Conservation (phyloP, 805 yeast species). For the Cyberlindnera subsufficiens region DNA sequence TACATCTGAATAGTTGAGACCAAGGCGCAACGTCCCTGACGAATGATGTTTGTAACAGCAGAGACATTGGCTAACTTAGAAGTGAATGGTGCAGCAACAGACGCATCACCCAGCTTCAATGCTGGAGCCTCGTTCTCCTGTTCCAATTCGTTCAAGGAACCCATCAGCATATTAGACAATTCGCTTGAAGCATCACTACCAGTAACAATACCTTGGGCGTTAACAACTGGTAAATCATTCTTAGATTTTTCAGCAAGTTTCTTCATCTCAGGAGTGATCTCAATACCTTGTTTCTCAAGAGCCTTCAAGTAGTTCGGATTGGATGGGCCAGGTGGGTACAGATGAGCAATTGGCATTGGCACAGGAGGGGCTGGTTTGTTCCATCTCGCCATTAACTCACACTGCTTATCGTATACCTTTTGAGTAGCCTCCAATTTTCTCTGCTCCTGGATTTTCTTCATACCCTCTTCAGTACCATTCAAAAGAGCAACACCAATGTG, state of each 20-base stretch:
- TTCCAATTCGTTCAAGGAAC: constrained; percentile 46
- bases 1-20: constrained; percentile 98
- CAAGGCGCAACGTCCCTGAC: constrained; percentile 97
- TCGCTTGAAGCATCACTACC: constrained; percentile 33
- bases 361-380: constrained; percentile 76
- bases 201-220: constrained; percentile 23
- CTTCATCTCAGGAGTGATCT: constrained; percentile 68
- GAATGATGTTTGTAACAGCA: constrained; percentile 86
- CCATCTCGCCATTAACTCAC: constrained; percentile 75
- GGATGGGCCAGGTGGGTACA: constrained; percentile 91
- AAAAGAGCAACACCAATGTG: constrained; percentile 97
- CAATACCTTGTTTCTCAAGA: constrained; percentile 77
- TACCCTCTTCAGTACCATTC: constrained; percentile 92
- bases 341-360: constrained; percentile 84
- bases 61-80: constrained; percentile 89
- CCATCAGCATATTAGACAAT: constrained; percentile 62
- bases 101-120: constrained; percentile 94
- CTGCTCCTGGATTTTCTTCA: constrained; percentile 83
- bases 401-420: constrained; percentile 78
- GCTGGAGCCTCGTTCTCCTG: constrained; percentile 82
- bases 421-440: constrained; percentile 59
- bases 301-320: constrained; percentile 88
- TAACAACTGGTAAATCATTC: constrained; percentile 27
- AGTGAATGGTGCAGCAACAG: constrained; percentile 98
- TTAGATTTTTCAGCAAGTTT: constrained; percentile 49